Conservation (phyloP, 2,329 filamentous ascomycete species). For the Epicoccum sorghinum region DNA sequence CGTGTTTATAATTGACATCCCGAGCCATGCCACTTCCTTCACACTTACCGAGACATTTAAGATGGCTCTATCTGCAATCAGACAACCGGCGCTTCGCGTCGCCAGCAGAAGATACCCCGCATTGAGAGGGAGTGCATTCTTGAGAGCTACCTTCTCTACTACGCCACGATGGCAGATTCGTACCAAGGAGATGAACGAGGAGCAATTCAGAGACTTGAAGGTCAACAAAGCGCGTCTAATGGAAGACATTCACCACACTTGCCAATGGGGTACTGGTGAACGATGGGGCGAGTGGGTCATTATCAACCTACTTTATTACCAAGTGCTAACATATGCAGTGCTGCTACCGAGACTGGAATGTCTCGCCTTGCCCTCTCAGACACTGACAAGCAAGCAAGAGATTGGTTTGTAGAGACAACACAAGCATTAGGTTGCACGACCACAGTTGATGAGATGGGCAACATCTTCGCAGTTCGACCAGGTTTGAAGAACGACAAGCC, state of each 20-base stretch:
- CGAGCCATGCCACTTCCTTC: constrained; percentile 14
- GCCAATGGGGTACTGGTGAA: constrained; percentile 69
- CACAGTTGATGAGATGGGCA: constrained; percentile 77
- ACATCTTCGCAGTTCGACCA: constrained; percentile 75
- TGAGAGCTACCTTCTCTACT: constrained; percentile 33
- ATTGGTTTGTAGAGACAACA: constrained; percentile 75
- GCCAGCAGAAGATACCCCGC: constrained; percentile 31
- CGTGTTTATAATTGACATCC: constrained; percentile 13
- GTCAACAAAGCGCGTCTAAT: constrained; percentile 67
- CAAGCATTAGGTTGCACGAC: constrained; percentile 69
- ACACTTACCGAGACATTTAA: constrained; percentile 1
- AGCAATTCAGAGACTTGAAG: constrained; percentile 59
- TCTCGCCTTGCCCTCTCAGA: constrained; percentile 73
- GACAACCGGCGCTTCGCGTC: constrained; percentile 24
- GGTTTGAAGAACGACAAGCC: constrained; percentile 63
- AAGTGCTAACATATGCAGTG: constrained; percentile 40
- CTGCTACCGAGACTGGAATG: constrained; percentile 74
- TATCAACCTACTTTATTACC: background rate
- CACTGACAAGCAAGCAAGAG: constrained; percentile 71
- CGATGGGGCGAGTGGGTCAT: constrained; percentile 67
- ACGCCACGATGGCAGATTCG: constrained; percentile 45
- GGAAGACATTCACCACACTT: constrained; percentile 68
- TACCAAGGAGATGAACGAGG: constrained; percentile 57
- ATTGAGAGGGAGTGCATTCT: constrained; percentile 10
- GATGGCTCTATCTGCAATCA: constrained; percentile 24